Evolutionary conservation across 768 basidiomycete genomes (phyloP), one percentile per base, ranked within the genome.

Genomic region (Steccherinum ochraceum): DNA sequence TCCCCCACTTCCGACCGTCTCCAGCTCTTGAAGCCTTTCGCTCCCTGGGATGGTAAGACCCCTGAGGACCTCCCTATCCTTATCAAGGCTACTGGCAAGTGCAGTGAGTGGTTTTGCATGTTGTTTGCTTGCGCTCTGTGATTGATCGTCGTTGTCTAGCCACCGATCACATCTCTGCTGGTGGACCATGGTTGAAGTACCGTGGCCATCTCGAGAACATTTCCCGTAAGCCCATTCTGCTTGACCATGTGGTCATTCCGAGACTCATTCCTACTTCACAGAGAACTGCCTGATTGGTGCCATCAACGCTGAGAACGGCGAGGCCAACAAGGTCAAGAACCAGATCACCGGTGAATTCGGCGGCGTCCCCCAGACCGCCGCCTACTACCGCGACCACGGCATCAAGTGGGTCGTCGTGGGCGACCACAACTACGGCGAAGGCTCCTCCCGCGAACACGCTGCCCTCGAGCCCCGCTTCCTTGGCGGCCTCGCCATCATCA

Each of bases 131-230:
- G 18, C n/a, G 16, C n/a, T 43, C n/a, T 10, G 41, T n/a, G 35
- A 18, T 46, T 55, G 11, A 40, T 45, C 39, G 7, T 55, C 58
- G 13, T 51, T 52, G 39, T 26, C 52, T 52, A 82, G 80, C 92
- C 40, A 93, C 93, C 57, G 93, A 95, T 68, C 92, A 95, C 70
- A 93, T 95, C 69, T 89, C 86, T 54, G 94, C 94, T 65, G 95
- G 94, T 76, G 95, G 95, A 53, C 95, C 95, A 42, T 98, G 95
- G 95, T 82, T 98, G 75, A 97, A 97, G 75, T 98, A 94, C 79
- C 92, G 95, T 76, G 95, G 95, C 56, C 95, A 98, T 71, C 84
- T 97, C 64, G 80, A 96, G 69, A 98, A 97, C 78, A 98, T 96
- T 67, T 96, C 94, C 25, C 90, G 89, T 89, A 55, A 55, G 83